A percentile compares a stretch with the other conserved stretches of the same genome.
These are phyloP conservation scores for Scheffersomyces lignicola DNA, from an alignment of 1,139 yeast genomes.

Conservation along the genomic window DNA sequence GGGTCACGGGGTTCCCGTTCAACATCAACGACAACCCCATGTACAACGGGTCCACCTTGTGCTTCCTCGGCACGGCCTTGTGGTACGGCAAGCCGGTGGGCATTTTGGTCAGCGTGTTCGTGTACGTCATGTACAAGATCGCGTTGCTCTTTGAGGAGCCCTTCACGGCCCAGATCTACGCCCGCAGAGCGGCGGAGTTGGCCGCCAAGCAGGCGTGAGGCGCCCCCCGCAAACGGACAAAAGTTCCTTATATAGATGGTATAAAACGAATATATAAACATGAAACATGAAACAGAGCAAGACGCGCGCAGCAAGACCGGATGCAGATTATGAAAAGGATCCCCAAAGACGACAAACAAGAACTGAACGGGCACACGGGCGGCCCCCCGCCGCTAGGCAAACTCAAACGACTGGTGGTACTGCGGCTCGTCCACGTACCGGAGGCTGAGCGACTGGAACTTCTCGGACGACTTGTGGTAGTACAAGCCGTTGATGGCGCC, in stretches of 20 bases:
- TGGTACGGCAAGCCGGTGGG: slow-evolving; percentile 93
- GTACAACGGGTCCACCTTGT: slow-evolving; percentile 90
- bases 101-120: slow-evolving; percentile 66
- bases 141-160: slow-evolving; percentile 94
- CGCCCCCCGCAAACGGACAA: background rate
- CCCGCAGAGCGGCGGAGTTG: slow-evolving; percentile 21
- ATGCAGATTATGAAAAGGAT: background rate
- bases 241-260: background rate
- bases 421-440: slow-evolving; percentile 35
- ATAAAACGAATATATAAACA: background rate
- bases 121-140: slow-evolving; percentile 75
- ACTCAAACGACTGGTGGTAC: slow-evolving; percentile 13
- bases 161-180: slow-evolving; percentile 86
- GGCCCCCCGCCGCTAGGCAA: slow-evolving; percentile 9
- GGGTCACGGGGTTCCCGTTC: slow-evolving; percentile 95
- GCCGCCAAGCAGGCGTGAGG: background rate
- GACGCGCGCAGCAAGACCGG: background rate
- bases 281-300: background rate
- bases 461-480: slow-evolving; percentile 75
- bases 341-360: background rate
- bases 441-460: slow-evolving; percentile 57
- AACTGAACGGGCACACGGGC: background rate
- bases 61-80: slow-evolving; percentile 88
- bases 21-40: slow-evolving; percentile 89
- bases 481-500: slow-evolving; percentile 81